Base-by-base conservation (phyloP, 2,329 filamentous ascomycete genomes). In the Monosporascus sp. region DNA sequence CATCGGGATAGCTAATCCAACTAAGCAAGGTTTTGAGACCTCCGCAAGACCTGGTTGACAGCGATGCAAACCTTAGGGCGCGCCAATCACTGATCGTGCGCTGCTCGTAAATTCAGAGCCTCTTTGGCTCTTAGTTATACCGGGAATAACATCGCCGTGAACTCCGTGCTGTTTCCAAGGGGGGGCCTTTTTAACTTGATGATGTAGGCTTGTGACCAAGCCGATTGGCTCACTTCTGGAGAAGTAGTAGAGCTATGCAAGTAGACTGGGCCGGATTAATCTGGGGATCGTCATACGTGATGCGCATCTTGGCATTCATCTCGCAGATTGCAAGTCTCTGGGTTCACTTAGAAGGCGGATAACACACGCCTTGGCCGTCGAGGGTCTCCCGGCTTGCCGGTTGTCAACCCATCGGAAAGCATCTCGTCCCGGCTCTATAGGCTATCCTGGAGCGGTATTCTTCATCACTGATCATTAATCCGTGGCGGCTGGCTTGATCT, bases 301-400 rank as follows among this genome's bases (percentile, higher is more conserved):
- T 65, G 63, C 63, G 61, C 49, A 41, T 37, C 41, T 65, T 62
- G 63, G 63, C 52, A 38, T 48, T 52, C 51, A 43, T 43, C 9
- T 31, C 53, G 51, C 38, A 54, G 41, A 49, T 14, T 18, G 20
- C 20, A 7, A 44, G 20, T 20, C 15, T 40, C 18, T 40, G 37
- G 5, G 37, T 5, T 15, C 37, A 40, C 37, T 40, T 40, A 40
- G 15, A 17, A 40, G 18, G 6, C 37, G 17, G 15, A 40, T 18
- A 40, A 40, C 5, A 18, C 37, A 17, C 37, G 15, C 15, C 18
- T n/a, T n/a, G 37, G 15, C 37, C 37, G 6, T 18, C 37, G 15
- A 17, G 15, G 37, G 6, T 18, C 37, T 18, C 37, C 37, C 9
- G 48, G 44, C 31, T 44, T 26, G 15, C 20, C 17, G 38, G 8